These are phyloP conservation scores for Penicillium thymicola DNA, from an alignment of 2,329 filamentous ascomycete species.

Conservation along the genomic window DNA sequence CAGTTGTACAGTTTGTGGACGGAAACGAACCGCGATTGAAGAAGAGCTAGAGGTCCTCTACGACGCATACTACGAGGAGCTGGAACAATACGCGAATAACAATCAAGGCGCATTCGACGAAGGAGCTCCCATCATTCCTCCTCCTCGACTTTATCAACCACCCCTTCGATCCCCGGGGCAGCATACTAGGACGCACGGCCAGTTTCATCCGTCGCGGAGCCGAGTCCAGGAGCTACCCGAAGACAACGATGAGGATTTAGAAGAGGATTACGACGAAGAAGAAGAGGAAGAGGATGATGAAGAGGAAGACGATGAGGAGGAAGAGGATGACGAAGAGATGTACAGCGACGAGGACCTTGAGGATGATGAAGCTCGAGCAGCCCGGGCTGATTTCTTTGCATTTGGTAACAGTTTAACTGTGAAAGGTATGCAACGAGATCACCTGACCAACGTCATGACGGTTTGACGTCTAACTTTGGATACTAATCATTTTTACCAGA, in stretches of 20 bases:
- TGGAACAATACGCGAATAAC: slow-evolving; percentile 94
- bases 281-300: slow-evolving; percentile 44
- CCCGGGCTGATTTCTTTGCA: slow-evolving; percentile 80
- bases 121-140: slow-evolving; percentile 65
- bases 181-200: slow-evolving; percentile 53
- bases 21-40: slow-evolving; percentile 94
- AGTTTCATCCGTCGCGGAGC: slow-evolving; percentile 68
- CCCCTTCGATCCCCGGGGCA: slow-evolving; percentile 54
- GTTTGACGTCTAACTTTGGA: slow-evolving; percentile 37
- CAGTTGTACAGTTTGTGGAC: slow-evolving; percentile 93
- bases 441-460: slow-evolving; percentile 13
- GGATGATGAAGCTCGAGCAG: slow-evolving; percentile 61
- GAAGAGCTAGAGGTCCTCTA: slow-evolving; percentile 97
- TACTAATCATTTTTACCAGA: slow-evolving; percentile 51
- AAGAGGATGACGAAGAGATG: slow-evolving; percentile 67
- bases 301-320: slow-evolving; percentile 59
- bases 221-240: slow-evolving; percentile 63
- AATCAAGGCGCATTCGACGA: slow-evolving; percentile 62
- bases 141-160: slow-evolving; percentile 61
- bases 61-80: slow-evolving; percentile 96
- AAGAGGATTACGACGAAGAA: slow-evolving; percentile 54
- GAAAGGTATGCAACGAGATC: slow-evolving; percentile 59
- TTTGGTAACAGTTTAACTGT: slow-evolving; percentile 97
- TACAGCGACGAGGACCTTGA: slow-evolving; percentile 64
- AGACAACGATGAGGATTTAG: slow-evolving; percentile 54